Conservation (phyloP, 108 stramenopile genomes). For the Skeletonema menzelii region DNA sequence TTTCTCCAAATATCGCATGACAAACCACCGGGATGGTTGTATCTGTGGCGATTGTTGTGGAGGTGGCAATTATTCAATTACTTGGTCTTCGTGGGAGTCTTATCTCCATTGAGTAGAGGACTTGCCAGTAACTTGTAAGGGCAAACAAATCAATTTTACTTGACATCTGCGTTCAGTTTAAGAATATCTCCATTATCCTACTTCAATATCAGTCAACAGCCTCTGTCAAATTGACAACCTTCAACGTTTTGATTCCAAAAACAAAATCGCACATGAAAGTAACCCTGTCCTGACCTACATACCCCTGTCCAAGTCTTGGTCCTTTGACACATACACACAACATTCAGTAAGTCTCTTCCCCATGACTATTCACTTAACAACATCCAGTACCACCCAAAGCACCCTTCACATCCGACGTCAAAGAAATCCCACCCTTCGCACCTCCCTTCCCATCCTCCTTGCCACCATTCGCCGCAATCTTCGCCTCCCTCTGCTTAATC, state of each 20-base stretch:
- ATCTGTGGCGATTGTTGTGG: conserved; percentile 61
- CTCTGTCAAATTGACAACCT: background rate
- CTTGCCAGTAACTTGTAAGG: background rate
- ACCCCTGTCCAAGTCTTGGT: too few species aligned
- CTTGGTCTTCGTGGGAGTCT: conserved; percentile 47
- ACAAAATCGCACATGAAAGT: background rate
- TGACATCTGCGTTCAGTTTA: background rate
- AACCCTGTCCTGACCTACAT: too few species aligned
- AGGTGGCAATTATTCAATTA: conserved; percentile 69
- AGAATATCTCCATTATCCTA: background rate
- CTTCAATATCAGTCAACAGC: background rate
- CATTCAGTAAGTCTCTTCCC: conserved; percentile 3
- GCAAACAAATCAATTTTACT: background rate
- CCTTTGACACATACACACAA: conserved; percentile 1
- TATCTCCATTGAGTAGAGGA: conserved; percentile 27
- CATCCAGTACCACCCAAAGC: background rate
- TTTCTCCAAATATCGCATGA: conserved; percentile 63
- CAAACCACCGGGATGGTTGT: conserved; percentile 40
- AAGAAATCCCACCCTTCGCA: conserved; percentile 38
- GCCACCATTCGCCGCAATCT: conserved; percentile 47
- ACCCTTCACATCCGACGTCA: conserved; percentile 59
- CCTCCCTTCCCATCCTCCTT: conserved; percentile 46
- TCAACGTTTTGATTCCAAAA: background rate
- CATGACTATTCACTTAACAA: conserved; percentile 13
- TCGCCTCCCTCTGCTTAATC: conserved; percentile 83